A percentile compares a stretch with the other conserved stretches of the same genome.
These are phyloP conservation scores for Tolypocladium inflatum DNA, from an alignment of 2,329 filamentous ascomycete species.

Conservation along the genomic window DNA sequence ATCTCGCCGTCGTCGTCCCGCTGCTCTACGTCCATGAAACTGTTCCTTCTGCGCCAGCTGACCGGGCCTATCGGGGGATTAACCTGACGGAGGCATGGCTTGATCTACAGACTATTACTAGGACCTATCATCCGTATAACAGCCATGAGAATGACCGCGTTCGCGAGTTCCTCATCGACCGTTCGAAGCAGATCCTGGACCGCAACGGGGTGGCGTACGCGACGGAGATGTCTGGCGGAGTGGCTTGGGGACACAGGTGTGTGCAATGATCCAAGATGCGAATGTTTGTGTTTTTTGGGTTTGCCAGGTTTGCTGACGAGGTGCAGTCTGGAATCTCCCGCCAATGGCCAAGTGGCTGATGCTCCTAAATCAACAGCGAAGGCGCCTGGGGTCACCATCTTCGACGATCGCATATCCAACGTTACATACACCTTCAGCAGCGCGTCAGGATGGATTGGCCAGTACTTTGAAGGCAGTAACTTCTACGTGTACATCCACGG, in stretches of 20 bases:
- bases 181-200: slow-evolving; percentile 61
- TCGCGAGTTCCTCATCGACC: slow-evolving; percentile 62
- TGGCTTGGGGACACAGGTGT: slow-evolving; percentile 17
- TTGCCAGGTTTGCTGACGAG: background rate
- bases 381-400: slow-evolving; percentile 47
- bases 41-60: slow-evolving; percentile 56
- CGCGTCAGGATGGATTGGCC: slow-evolving; percentile 27
- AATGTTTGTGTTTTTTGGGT: background rate
- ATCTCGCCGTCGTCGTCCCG: slow-evolving; percentile 66
- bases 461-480: slow-evolving; percentile 91
- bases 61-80: slow-evolving; percentile 45
- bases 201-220: slow-evolving; percentile 44
- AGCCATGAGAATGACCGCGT: slow-evolving; percentile 74
- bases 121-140: slow-evolving; percentile 80
- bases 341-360: background rate
- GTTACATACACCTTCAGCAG: slow-evolving; percentile 46
- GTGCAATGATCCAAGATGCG: background rate
- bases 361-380: background rate
- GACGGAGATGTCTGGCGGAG: slow-evolving; percentile 25
- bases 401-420: slow-evolving; percentile 73
- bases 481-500: slow-evolving; percentile 88
- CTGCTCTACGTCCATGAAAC: slow-evolving; percentile 66
- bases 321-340: background rate
- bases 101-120: slow-evolving; percentile 68
- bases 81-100: slow-evolving; percentile 81